Base-by-base conservation (phyloP, 768 basidiomycete genomes). In the Hortiboletus flavorubellus region DNA sequence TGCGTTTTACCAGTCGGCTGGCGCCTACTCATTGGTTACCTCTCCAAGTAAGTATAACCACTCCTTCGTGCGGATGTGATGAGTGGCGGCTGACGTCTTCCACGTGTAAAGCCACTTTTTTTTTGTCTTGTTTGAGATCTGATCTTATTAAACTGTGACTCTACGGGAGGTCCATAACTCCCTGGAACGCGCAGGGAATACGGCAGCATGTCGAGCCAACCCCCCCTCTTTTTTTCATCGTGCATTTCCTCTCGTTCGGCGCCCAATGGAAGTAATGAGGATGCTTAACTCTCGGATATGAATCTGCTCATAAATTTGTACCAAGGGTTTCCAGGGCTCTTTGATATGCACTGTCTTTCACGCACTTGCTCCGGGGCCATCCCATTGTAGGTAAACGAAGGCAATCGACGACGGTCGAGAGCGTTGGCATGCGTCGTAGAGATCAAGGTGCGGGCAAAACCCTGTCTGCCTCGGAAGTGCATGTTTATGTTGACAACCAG, bases 21-120 rank as follows among this genome's bases (percentile, higher is more conserved):
- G 15, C 18, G 16, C 18, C 30, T 38, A 38, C 51, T 41, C 49
- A 38, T 53, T 33, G 35, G 49, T 39, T 44, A 31, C 39, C 8
- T 18, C 37, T 21, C 10, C 18, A 58, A 48, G 51, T 12, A 57
- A 54, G 58, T 49, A 45, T 50, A 26, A 9, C 16, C 15, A 12
- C 43, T 49, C 30, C 31, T 53, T 46, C 42, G 31, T 53, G 47
- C 14, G 54, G 51, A 48, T 26, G 35, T 51, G 51, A 30, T 58
- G 45, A 54, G 43, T 52, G 52, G 37, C 49, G 26, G 49, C 53
- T 55, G 59, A 60, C 55, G 42, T 56, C 26, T 45, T 39, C 18
- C 49, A 43, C 45, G n/a, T 57, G 53, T 51, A 58, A 51, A 30
- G 23, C 4, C 11, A 15, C 45, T 48, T 57, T 47, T 47, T 51